Conservation (phyloP, 2,329 filamentous ascomycete species). For the Fonsecaea multimorphosa region DNA sequence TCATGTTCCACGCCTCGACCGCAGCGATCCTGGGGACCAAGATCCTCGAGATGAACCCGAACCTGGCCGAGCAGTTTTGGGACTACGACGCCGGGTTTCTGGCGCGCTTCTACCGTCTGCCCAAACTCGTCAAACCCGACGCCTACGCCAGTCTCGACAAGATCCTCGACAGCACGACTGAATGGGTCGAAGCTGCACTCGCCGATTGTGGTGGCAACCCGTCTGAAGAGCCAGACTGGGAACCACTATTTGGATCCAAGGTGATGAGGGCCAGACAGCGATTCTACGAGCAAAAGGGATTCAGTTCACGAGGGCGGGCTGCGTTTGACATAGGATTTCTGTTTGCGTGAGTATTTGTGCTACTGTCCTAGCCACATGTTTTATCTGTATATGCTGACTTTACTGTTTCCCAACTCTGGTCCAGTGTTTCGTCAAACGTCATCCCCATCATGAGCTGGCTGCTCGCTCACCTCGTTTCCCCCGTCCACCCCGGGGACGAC, state of each 20-base stretch:
- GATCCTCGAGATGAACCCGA: constrained; percentile 51
- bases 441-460: too few relatives aligned
- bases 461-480: too few relatives aligned
- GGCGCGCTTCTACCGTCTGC: constrained; percentile 36
- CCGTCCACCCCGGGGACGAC: too few relatives aligned
- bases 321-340: background rate
- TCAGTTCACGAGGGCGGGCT: background rate
- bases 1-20: constrained; percentile 13
- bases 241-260: constrained; percentile 9
- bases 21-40: constrained; percentile 50
- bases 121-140: constrained; percentile 26
- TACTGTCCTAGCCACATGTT: too few relatives aligned
- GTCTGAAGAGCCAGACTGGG: constrained; percentile 24
- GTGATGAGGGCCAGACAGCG: too few relatives aligned
- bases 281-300: background rate
- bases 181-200: constrained; percentile 12
- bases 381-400: too few relatives aligned
- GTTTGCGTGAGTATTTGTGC: too few relatives aligned
- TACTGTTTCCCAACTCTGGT: too few relatives aligned
- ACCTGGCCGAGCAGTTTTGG: constrained; percentile 50
- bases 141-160: constrained; percentile 15
- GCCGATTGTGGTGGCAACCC: constrained; percentile 4
- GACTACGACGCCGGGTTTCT: constrained; percentile 39
- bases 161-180: constrained; percentile 13
- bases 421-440: too few relatives aligned